These are phyloP conservation scores for Lasiodiplodia sp. DNA, from an alignment of 2,329 filamentous ascomycete genomes.

Conservation along the genomic window DNA sequence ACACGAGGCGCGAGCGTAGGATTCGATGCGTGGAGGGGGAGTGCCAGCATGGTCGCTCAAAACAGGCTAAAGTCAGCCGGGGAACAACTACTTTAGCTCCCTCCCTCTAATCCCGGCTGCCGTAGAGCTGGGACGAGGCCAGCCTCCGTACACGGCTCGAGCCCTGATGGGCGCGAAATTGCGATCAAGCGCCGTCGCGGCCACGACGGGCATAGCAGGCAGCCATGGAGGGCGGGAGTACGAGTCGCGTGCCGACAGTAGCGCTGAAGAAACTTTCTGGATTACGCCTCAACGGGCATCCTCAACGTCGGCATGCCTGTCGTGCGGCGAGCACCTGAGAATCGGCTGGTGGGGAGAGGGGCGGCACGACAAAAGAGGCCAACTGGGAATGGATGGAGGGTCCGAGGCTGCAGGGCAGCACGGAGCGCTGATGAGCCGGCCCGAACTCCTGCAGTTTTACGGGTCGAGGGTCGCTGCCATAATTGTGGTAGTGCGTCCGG, in stretches of 20 bases:
- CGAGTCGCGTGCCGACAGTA: neutral
- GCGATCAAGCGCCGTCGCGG: neutral
- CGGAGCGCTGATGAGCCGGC: conserved; percentile 6
- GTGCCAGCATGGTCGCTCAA: neutral
- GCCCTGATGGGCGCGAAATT: conserved; percentile 21
- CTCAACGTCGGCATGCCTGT: neutral
- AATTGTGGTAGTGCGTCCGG: conserved; percentile 20
- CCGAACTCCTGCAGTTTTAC: conserved; percentile 25
- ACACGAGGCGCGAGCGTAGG: conserved; percentile 18
- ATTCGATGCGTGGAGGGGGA: neutral
- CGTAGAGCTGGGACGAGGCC: conserved; percentile 19
- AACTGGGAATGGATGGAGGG: neutral
- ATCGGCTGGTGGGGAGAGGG: neutral
- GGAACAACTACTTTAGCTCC: neutral
- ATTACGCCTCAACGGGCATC: conserved; percentile 2
- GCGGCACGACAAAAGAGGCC: neutral
- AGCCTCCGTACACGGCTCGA: conserved; percentile 16
- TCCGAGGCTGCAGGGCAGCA: conserved; percentile 6
- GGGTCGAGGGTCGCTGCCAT: conserved; percentile 12
- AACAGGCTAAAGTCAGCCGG: conserved; percentile 20
- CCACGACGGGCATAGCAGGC: conserved; percentile 7
- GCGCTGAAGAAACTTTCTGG: neutral
- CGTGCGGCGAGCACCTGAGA: conserved; percentile 8
- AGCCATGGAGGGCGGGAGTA: neutral
- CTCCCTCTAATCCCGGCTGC: conserved; percentile 10